Conservation (phyloP, 331 rosid genomes). For the Malus hybrid region DNA sequence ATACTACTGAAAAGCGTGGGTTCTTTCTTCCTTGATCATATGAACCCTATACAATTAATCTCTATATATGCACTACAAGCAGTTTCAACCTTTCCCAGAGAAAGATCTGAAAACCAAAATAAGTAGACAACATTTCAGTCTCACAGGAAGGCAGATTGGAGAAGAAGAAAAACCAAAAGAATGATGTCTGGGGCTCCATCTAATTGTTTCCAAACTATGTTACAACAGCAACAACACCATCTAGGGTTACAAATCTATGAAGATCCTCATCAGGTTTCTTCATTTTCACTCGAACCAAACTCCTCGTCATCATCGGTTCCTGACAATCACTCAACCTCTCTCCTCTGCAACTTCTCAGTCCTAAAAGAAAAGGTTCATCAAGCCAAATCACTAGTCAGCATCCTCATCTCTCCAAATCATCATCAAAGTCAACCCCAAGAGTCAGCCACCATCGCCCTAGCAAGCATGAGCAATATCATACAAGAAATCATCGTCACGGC, state of each 20-base stretch:
- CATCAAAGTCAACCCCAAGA: conserved; percentile 16
- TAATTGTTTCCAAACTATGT: conserved; percentile 18
- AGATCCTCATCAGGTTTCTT: conserved; percentile 2
- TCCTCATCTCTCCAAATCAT: conserved; percentile 32
- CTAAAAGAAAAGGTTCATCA: conserved; percentile 63
- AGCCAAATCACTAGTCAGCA: conserved; percentile 39
- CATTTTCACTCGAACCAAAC: conserved; percentile 25
- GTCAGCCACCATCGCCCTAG: conserved; percentile 33
- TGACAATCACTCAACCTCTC: conserved; percentile 19
- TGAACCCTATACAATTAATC: background rate
- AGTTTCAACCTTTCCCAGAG: background rate
- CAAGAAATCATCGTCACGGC: conserved; percentile 73
- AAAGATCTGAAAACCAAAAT: background rate
- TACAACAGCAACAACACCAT: conserved; percentile 10
- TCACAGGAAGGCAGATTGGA: background rate
- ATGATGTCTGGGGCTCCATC: conserved; percentile 28
- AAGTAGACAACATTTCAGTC: background rate
- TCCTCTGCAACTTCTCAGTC: conserved; percentile 53
- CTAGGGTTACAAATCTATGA: conserved; percentile 19
- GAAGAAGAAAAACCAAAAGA: background rate
- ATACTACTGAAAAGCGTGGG: background rate
- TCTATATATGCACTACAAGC: background rate
- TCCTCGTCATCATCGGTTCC: conserved; percentile 11
- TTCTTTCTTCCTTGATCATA: background rate
- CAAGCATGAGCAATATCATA: conserved; percentile 45